Evolutionary conservation across 306 rosid genomes (phyloP).

Genomic region (Cucumis cinereus): DNA sequence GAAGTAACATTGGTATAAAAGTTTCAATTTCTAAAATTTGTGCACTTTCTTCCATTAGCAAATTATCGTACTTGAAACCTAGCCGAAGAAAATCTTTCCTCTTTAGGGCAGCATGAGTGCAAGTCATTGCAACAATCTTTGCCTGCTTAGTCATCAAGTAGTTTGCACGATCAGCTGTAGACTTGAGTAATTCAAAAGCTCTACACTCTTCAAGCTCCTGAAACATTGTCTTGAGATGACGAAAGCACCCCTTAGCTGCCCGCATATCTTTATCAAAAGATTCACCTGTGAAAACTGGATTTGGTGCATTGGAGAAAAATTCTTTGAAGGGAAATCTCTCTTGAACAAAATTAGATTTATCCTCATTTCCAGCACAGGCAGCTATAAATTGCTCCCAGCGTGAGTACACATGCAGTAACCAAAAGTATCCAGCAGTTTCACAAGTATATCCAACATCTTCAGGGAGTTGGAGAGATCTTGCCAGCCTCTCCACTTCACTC

Average conservation of each 20-base stretch:
- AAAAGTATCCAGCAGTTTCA: slow-evolving; percentile 97
- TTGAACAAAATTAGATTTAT: slow-evolving; percentile 50
- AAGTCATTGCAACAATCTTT: slow-evolving; percentile 98
- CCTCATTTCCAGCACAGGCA: slow-evolving; percentile 62
- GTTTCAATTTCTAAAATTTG: slow-evolving; percentile 97
- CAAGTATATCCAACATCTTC: slow-evolving; percentile 98
- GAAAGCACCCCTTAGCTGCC: slow-evolving; percentile 79
- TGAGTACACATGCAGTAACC: slow-evolving; percentile 96
- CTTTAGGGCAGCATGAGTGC: slow-evolving; percentile 96
- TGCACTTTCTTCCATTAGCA: slow-evolving; percentile 99
- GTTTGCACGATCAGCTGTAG: slow-evolving; percentile 95
- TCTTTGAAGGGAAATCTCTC: slow-evolving; percentile 97
- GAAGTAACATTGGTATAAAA: slow-evolving; percentile 96
- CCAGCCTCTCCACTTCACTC: slow-evolving; percentile 85
- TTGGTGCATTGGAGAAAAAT: slow-evolving; percentile 55
- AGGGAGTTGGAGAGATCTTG: slow-evolving; percentile 93
- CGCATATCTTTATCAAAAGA: slow-evolving; percentile 87
- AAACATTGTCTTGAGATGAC: slow-evolving; percentile 84
- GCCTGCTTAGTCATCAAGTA: slow-evolving; percentile 98
- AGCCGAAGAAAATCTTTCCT: slow-evolving; percentile 91
- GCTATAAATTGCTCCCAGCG: slow-evolving; percentile 92
- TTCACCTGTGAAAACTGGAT: slow-evolving; percentile 63
- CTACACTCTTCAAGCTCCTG: slow-evolving; percentile 99
- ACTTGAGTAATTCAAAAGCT: slow-evolving; percentile 90
- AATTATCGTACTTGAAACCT: slow-evolving; percentile 98